These are phyloP conservation scores for Gossypium turneri DNA, from an alignment of 345 rosid genomes.

Conservation along the genomic window DNA sequence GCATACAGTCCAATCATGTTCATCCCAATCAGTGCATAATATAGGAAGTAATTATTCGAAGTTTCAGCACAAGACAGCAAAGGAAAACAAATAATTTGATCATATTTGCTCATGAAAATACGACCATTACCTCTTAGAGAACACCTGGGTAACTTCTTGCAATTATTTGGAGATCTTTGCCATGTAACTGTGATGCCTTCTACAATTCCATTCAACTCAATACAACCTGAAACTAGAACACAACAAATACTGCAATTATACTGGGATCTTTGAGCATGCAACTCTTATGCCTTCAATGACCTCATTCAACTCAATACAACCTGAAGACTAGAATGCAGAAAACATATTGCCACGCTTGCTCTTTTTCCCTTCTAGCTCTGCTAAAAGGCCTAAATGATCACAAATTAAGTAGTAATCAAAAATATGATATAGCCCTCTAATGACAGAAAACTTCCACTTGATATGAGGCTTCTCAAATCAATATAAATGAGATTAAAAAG, in stretches of 20 bases:
- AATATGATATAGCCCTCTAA: background rate
- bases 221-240: background rate
- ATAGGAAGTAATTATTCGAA: background rate
- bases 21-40: background rate
- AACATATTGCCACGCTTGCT: too few species aligned
- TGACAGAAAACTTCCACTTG: background rate
- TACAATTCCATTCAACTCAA: background rate
- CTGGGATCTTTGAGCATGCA: background rate
- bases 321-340: background rate
- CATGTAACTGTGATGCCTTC: background rate
- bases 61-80: background rate
- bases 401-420: background rate
- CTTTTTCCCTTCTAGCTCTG: too few species aligned
- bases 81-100: background rate
- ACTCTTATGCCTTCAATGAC: background rate
- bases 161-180: background rate
- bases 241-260: background rate
- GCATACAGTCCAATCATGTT: background rate
- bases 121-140: background rate
- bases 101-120: background rate
- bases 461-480: background rate
- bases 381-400: too few species aligned
- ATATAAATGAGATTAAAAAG: background rate
- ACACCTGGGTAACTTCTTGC: background rate
- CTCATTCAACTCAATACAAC: background rate